These are phyloP conservation scores for Microstegium vimineum DNA, from an alignment of 176 grass and related monocot genomes.

Conservation along the genomic window DNA sequence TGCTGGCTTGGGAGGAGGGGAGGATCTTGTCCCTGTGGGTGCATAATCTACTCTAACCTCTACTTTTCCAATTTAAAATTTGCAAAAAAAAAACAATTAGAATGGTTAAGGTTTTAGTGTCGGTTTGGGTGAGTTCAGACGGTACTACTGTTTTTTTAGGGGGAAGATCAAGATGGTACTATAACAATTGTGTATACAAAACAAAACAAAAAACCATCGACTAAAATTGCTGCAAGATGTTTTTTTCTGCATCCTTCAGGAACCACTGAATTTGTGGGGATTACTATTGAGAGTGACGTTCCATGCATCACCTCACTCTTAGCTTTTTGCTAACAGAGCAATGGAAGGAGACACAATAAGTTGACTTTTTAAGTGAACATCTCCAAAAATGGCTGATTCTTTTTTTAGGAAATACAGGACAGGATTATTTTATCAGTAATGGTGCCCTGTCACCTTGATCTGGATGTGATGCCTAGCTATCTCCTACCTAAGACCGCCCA, in stretches of 20 bases:
- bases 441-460: constrained; percentile 28
- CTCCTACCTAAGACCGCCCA: constrained; percentile 33
- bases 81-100: not conserved
- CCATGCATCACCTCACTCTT: not conserved
- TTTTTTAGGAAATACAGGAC: not conserved
- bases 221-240: not conserved
- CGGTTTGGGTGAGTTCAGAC: not conserved
- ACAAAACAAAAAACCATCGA: not conserved
- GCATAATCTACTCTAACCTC: constrained; percentile 31
- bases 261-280: not conserved
- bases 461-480: constrained; percentile 21
- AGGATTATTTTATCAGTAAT: not conserved
- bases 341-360: not conserved
- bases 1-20: constrained; percentile 21
- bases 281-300: not conserved
- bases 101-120: constrained; percentile 1
- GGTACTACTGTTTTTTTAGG: not conserved
- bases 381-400: not conserved
- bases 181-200: not conserved
- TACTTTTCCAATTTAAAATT: constrained; percentile 20
- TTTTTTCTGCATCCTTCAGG: not conserved
- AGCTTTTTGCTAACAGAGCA: not conserved
- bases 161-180: not conserved
- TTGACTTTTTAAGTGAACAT: constrained; percentile 25
- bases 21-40: constrained; percentile 36